These are phyloP conservation scores for Cryptococcus sp. DNA, from an alignment of 1,284 basidiomycete species.

Conservation along the genomic window DNA sequence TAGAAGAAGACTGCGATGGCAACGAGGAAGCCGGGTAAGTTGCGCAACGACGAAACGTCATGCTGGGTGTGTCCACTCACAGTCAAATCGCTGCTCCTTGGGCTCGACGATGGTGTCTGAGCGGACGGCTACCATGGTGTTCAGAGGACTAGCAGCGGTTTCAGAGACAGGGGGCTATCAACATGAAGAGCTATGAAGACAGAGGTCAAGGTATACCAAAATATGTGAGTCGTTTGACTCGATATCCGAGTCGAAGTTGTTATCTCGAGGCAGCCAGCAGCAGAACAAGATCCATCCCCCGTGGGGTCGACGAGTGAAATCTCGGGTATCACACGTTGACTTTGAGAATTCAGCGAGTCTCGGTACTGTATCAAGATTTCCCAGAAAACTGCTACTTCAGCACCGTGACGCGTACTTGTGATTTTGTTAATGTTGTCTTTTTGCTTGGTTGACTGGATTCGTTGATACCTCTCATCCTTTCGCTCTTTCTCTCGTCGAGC, in stretches of 20 bases:
- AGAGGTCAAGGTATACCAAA: too few relatives aligned
- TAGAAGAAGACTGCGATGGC: constrained; percentile 73
- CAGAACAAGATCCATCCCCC: not conserved
- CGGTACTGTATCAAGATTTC: not conserved
- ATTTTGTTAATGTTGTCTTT: not conserved
- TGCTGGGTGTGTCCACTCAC: constrained; percentile 3
- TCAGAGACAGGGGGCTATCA: too few relatives aligned
- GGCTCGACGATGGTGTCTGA: constrained; percentile 7
- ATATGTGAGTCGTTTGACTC: too few relatives aligned
- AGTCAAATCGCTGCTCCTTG: constrained; percentile 17
- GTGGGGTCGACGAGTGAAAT: not conserved
- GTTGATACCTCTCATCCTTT: not conserved
- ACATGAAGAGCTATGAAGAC: too few relatives aligned
- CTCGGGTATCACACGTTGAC: not conserved
- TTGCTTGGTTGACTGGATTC: not conserved
- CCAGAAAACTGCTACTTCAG: constrained; percentile 7
- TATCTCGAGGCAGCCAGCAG: not conserved
- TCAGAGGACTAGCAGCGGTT: not conserved
- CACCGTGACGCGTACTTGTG: constrained; percentile 9
- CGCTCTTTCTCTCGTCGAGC: not conserved
- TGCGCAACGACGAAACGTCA: not conserved
- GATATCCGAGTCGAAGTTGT: not conserved
- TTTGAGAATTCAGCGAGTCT: not conserved
- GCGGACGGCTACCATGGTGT: constrained; percentile 6
- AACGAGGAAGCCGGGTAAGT: not conserved